Base-by-base conservation (phyloP, 2,329 filamentous ascomycete species). In the Colletotrichum orbiculare region DNA sequence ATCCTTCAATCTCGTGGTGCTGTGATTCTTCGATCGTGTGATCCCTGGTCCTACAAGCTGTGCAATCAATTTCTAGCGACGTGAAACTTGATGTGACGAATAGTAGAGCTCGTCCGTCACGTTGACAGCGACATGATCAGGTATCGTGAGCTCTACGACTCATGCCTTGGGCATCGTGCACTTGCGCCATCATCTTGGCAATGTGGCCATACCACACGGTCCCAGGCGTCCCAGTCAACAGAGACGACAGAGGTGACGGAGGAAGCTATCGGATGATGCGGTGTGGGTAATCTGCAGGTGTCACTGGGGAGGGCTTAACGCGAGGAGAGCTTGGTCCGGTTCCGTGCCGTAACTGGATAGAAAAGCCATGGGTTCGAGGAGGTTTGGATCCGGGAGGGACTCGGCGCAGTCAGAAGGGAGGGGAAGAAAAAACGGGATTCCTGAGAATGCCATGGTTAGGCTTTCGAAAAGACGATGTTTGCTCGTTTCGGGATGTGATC, bases 361-460 rank as follows among this genome's bases (percentile, higher is more conserved):
- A 17, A 12, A 38, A 38, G 38, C 39, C 45, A 34, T 17, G 15
- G 15, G 15, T 17, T 17, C 15, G 15, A 17, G 17, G 17, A 12
- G 8, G 15, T 12, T n/a, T 42, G 37, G 25, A 47, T 8, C 33
- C 4, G 15, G 45, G 12, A 12, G 48, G 43, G 25, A 10, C 43
- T 12, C 49, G 33, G 41, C 37, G 12, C 12, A 12, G 35, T n/a
- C 13, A 42, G 53, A 13, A 12, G 9, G 25, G 53, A 34, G 41
- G 35, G 39, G 53, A 33, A 12, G n/a, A 12, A 12, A 17, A 45
- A 39, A 57, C 52, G 52, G 63, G 37, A 66, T 66, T 66, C 45
- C 39, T 50, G 33, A 63, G 53, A 66, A 66, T 66, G 42, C 63
- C 41, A 63, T 57, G 35, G n/a, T 54, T 38, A 15, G 46, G 50